Percentiles rank a stretch among this genome's conserved stretches.
phyloP scores from a whole-genome alignment of 225 moss, liverwort and hornwort species.

The Lunularia cruciata region DNA sequence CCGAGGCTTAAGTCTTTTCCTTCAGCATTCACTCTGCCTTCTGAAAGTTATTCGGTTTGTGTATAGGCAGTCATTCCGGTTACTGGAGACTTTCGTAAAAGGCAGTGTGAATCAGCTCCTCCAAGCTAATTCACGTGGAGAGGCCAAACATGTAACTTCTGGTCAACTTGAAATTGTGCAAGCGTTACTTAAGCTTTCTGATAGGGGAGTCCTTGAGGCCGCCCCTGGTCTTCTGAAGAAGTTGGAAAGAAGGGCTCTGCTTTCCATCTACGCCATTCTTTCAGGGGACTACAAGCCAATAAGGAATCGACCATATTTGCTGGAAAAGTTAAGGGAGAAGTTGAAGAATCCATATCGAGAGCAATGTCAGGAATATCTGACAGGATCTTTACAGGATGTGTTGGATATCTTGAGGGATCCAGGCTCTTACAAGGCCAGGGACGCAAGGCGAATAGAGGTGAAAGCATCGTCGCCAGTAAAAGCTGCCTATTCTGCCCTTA shows the following conservation, averaged over 20 bases:
- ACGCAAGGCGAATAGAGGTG: not conserved
- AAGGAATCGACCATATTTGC: slow-evolving; percentile 27
- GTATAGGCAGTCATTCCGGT: slow-evolving; percentile 25
- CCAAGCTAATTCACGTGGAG: slow-evolving; percentile 8
- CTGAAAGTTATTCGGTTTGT: slow-evolving; percentile 12
- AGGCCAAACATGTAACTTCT: not conserved
- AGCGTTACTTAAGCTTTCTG: slow-evolving; percentile 17
- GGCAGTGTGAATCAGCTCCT: slow-evolving; percentile 13
- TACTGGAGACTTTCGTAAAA: slow-evolving; percentile 17
- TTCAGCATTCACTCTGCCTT: too few species aligned
- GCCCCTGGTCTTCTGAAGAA: slow-evolving; percentile 28
- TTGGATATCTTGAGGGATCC: slow-evolving; percentile 26
- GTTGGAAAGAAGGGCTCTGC: slow-evolving; percentile 24
- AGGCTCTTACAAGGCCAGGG: slow-evolving; percentile 12
- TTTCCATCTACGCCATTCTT: slow-evolving; percentile 17
- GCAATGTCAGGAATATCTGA: not conserved
- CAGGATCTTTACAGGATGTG: not conserved
- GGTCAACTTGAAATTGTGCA: not conserved
- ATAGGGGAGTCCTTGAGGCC: slow-evolving; percentile 30
- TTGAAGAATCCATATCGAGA: not conserved
- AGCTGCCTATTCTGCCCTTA: slow-evolving; percentile 34
- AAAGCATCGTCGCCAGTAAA: slow-evolving; percentile 18
- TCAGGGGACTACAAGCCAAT: not conserved
- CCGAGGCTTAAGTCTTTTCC: too few species aligned
- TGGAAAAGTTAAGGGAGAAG: slow-evolving; percentile 14